Conservation (phyloP, 2,329 filamentous ascomycete genomes). For the Ophiostoma quercus region DNA sequence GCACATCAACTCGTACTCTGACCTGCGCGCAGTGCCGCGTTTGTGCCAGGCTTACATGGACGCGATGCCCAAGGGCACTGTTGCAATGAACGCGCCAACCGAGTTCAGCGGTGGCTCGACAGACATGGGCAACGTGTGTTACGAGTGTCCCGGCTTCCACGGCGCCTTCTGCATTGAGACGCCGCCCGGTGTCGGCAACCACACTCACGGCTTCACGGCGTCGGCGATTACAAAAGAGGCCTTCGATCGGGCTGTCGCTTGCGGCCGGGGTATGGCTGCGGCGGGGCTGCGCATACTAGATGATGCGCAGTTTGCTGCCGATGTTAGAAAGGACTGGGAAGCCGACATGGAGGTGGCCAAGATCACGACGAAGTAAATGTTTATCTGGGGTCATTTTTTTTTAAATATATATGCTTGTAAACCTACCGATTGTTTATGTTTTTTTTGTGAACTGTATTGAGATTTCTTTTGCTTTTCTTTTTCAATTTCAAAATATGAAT, state of each 20-base stretch:
- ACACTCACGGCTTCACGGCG: slow-evolving; percentile 40
- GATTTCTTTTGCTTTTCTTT: too few relatives aligned
- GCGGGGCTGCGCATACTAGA: slow-evolving; percentile 32
- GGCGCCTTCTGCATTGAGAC: slow-evolving; percentile 40
- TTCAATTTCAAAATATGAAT: too few relatives aligned
- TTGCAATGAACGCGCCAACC: slow-evolving; percentile 31
- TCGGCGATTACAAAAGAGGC: slow-evolving; percentile 38
- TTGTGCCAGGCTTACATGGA: slow-evolving; percentile 31
- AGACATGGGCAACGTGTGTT: slow-evolving; percentile 42
- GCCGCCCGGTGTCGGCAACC: slow-evolving; percentile 37
- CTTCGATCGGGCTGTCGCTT: slow-evolving; percentile 34
- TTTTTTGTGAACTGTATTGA: too few relatives aligned
- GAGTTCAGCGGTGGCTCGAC: slow-evolving; percentile 35
- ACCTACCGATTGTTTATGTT: too few relatives aligned
- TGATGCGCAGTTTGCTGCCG: slow-evolving; percentile 29
- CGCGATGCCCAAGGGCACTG: slow-evolving; percentile 32
- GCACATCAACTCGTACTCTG: slow-evolving; percentile 34
- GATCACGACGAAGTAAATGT: neutral
- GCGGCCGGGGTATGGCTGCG: slow-evolving; percentile 35
- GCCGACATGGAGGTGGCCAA: slow-evolving; percentile 35
- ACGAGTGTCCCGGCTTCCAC: slow-evolving; percentile 42
- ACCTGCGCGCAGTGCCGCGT: slow-evolving; percentile 33
- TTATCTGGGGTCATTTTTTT: too few relatives aligned
- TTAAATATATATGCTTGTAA: too few relatives aligned
- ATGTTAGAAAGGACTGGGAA: slow-evolving; percentile 30